Percentiles rank a stretch among this genome's conserved stretches.
These are phyloP conservation scores for Coemansia erecta DNA, from an alignment of 192 early-diverging fungal genomes.

Conservation along the genomic window DNA sequence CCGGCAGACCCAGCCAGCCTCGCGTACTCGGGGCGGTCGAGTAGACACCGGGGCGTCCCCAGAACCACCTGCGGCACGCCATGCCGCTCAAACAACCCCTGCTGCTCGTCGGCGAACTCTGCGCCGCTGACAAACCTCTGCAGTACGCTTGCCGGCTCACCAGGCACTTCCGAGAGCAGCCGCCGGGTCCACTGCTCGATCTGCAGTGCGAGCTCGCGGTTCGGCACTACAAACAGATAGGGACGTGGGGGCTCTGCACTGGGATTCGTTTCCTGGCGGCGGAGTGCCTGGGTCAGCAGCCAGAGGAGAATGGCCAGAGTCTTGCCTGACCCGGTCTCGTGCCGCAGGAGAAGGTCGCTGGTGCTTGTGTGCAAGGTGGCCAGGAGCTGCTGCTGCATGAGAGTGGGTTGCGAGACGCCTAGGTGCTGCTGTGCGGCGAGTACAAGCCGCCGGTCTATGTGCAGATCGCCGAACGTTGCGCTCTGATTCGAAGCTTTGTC, in stretches of 20 bases:
- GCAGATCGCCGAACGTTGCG: not conserved
- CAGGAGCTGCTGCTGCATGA: conserved; percentile 11
- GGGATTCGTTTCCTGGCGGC: conserved; percentile 1
- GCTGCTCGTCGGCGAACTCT: conserved; percentile 17
- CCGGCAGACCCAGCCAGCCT: not conserved
- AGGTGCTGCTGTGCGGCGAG: not conserved
- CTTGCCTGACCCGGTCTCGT: conserved; percentile 39
- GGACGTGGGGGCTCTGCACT: not conserved
- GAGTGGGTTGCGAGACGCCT: not conserved
- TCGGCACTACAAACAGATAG: conserved; percentile 30
- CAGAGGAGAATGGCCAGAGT: conserved; percentile 14
- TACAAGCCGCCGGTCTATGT: not conserved
- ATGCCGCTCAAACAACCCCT: conserved; percentile 17
- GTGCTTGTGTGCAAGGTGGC: not conserved
- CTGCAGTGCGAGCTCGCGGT: conserved; percentile 47
- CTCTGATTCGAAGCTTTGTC: too few relatives aligned
- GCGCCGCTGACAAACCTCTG: conserved; percentile 35
- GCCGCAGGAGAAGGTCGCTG: conserved; percentile 16
- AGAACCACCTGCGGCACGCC: conserved; percentile 30
- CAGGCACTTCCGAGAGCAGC: conserved; percentile 23
- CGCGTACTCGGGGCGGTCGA: conserved; percentile 10
- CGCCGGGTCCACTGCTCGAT: conserved; percentile 19
- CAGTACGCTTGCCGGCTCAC: not conserved
- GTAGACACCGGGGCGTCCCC: conserved; percentile 21
- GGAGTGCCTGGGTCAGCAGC: conserved; percentile 17